Conservation (phyloP, 257 asterid species). For the Nicotiana tabacum region DNA sequence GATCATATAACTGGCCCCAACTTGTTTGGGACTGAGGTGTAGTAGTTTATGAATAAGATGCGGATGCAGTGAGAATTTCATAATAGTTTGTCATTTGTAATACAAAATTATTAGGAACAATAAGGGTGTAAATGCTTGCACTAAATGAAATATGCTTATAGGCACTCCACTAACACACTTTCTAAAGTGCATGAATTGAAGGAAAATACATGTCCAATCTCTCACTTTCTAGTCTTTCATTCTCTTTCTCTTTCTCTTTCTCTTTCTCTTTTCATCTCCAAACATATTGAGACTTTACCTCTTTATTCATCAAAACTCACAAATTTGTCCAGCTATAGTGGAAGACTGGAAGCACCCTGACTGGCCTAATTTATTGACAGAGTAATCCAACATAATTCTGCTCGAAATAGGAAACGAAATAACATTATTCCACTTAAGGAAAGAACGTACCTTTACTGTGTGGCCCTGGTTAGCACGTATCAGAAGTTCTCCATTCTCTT, state of each 20-base stretch:
- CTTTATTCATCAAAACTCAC: not conserved
- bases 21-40: no score
- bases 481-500: constrained; percentile 77
- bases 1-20: no score
- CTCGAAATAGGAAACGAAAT: not conserved
- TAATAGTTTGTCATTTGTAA: not conserved
- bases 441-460: constrained; percentile 42
- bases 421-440: not conserved
- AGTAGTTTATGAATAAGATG: not conserved
- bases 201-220: not conserved
- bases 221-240: not conserved
- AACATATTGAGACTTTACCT: not conserved
- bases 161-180: not conserved
- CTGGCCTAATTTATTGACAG: not conserved
- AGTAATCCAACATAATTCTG: not conserved
- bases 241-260: not conserved
- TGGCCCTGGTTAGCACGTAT: constrained; percentile 99
- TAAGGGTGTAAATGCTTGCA: not conserved
- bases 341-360: not conserved
- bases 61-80: not conserved
- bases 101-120: not conserved
- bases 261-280: not conserved
- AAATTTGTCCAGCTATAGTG: not conserved
- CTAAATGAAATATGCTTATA: not conserved
- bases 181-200: not conserved